phyloP scores from a whole-genome alignment of 164 flowering plant genomes.

The Liriodendron chinense region DNA sequence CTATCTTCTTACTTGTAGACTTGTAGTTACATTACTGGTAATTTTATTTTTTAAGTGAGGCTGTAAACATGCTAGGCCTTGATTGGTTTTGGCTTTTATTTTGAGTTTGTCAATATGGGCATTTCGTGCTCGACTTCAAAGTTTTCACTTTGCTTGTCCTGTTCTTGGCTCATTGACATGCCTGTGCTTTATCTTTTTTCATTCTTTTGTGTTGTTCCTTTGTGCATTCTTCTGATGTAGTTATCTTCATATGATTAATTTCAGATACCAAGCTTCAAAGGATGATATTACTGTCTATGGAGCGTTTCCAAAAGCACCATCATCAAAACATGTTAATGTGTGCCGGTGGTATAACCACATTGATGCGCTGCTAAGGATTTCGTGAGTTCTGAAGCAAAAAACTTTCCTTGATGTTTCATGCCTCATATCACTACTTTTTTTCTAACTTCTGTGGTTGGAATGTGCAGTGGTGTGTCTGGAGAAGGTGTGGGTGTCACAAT shows the following conservation, averaged over 20 bases:
- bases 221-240: neutral
- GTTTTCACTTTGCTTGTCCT: too few relatives aligned
- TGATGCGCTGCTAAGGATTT: conserved; percentile 78
- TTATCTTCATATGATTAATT: neutral
- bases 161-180: too few relatives aligned
- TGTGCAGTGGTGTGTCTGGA: conserved; percentile 75
- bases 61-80: too few relatives aligned
- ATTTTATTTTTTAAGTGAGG: neutral
- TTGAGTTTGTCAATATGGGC: too few relatives aligned
- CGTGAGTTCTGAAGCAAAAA: conserved; percentile 42
- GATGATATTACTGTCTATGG: conserved; percentile 74
- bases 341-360: conserved; percentile 83
- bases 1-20: conserved; percentile 63
- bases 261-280: conserved; percentile 86
- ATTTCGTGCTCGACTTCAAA: too few relatives aligned
- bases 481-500: conserved; percentile 79
- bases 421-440: neutral
- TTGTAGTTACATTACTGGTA: conserved; percentile 80
- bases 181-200: neutral
- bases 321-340: conserved; percentile 61
- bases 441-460: neutral
- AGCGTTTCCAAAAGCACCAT: conserved; percentile 54
- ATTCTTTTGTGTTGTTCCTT: neutral
- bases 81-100: too few relatives aligned
- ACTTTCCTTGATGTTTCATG: too few relatives aligned